Conservation (phyloP, 208 protist genomes). For the Dictyostelium gargantuum region DNA sequence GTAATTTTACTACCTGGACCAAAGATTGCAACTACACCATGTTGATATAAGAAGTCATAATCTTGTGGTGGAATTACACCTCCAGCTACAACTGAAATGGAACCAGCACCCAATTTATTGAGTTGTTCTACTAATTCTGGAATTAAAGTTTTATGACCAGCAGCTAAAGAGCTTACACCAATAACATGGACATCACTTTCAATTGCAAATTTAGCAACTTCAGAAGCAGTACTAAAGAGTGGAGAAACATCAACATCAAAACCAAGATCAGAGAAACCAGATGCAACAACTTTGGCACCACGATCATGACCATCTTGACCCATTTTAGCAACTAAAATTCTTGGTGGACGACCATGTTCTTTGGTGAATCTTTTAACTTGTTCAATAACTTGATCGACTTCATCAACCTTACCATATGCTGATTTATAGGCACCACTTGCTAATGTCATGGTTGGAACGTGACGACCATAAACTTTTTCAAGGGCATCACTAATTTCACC, state of each 20-base stretch:
- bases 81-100: constrained; percentile 80
- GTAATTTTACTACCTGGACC: constrained; percentile 86
- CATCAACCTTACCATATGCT: constrained; percentile 82
- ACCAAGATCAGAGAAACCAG: constrained; percentile 95
- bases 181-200: constrained; percentile 95
- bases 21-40: constrained; percentile 93
- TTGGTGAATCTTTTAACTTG: constrained; percentile 84
- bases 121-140: constrained; percentile 89
- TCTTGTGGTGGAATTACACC: constrained; percentile 87
- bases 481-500: constrained; percentile 93
- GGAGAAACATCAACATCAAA: constrained; percentile 97
- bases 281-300: constrained; percentile 95
- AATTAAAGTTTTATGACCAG: constrained; percentile 91
- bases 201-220: constrained; percentile 90
- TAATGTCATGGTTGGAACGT: constrained; percentile 57
- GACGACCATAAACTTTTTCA: constrained; percentile 68
- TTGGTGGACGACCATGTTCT: constrained; percentile 90
- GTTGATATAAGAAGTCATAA: constrained; percentile 90
- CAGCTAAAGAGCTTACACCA: constrained; percentile 78
- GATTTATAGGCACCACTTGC: constrained; percentile 90
- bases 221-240: constrained; percentile 90
- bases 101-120: constrained; percentile 73
- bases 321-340: constrained; percentile 96
- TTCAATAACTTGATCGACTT: constrained; percentile 73
- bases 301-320: constrained; percentile 96